A percentile compares a stretch with the other conserved stretches of the same genome.
These are phyloP conservation scores for Neckera pumila DNA, from an alignment of 225 moss, liverwort and hornwort species.

Conservation along the genomic window DNA sequence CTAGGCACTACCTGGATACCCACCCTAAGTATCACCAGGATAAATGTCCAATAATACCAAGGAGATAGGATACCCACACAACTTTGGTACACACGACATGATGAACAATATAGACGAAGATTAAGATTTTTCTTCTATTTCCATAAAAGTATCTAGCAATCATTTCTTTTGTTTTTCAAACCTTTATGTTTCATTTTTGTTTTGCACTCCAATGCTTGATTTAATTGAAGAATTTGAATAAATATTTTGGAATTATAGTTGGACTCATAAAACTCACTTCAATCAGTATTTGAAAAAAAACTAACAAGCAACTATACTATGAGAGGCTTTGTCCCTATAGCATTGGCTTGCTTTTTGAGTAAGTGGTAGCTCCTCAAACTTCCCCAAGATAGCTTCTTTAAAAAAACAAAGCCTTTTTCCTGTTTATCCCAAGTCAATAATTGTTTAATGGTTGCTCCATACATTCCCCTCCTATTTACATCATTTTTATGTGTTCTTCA, in stretches of 20 bases:
- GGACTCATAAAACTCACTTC: not conserved
- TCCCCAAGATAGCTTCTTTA: no score
- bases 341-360: no score
- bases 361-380: no score
- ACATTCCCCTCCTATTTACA: not conserved
- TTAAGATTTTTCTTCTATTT: no score
- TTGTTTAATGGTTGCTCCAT: not conserved
- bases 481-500: not conserved
- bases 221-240: not conserved
- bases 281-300: not conserved
- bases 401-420: not conserved
- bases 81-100: no score
- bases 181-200: not conserved
- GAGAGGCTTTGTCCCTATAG: not conserved
- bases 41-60: no score
- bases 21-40: no score
- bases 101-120: no score
- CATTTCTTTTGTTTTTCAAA: not conserved
- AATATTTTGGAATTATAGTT: not conserved
- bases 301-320: not conserved
- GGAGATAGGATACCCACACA: no score
- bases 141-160: not conserved
- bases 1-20: accelerated
- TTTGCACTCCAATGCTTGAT: not conserved
- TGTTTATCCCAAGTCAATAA: not conserved